A percentile compares a stretch with the other conserved stretches of the same genome.
Conservation (phyloP, 129 eudicot species). For the Pulicaria dysenterica region DNA sequence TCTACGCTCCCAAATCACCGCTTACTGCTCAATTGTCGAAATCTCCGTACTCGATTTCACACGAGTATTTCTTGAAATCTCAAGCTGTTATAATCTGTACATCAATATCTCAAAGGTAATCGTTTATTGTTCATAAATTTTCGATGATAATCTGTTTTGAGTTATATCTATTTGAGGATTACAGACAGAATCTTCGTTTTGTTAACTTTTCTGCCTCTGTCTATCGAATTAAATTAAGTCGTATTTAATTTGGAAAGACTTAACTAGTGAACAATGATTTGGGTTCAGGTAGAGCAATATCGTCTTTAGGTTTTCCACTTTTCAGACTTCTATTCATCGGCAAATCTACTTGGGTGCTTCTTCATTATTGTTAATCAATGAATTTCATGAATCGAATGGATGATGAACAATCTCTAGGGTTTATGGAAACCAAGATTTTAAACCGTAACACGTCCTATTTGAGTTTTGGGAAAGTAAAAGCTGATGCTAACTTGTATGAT, state of each 20-base stretch:
- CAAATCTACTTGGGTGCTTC: constrained; percentile 32
- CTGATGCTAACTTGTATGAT: constrained; percentile 23
- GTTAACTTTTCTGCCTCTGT: too few species aligned
- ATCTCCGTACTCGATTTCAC: too few species aligned
- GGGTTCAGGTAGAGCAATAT: constrained; percentile 9
- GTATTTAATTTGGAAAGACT: background rate
- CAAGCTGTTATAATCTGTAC: too few species aligned
- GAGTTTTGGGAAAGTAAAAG: constrained; percentile 50
- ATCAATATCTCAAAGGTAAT: too few species aligned
- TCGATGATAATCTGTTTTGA: too few species aligned
- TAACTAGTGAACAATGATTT: constrained; percentile 27
- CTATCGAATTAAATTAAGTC: too few species aligned
- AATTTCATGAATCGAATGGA: constrained; percentile 37
- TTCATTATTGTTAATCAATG: constrained; percentile 18
- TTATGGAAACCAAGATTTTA: constrained; percentile 42
- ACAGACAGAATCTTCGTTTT: too few species aligned
- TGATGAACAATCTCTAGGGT: constrained; percentile 46
- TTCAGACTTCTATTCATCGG: constrained; percentile 17
- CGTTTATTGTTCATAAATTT: too few species aligned
- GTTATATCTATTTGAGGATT: too few species aligned
- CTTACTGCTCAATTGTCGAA: too few species aligned
- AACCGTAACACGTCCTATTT: constrained; percentile 38
- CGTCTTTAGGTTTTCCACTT: constrained; percentile 24
- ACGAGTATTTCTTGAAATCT: too few species aligned
- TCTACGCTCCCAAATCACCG: too few species aligned